Conservation (phyloP, 768 basidiomycete genomes). For the Rhizopogon salebrosus region DNA sequence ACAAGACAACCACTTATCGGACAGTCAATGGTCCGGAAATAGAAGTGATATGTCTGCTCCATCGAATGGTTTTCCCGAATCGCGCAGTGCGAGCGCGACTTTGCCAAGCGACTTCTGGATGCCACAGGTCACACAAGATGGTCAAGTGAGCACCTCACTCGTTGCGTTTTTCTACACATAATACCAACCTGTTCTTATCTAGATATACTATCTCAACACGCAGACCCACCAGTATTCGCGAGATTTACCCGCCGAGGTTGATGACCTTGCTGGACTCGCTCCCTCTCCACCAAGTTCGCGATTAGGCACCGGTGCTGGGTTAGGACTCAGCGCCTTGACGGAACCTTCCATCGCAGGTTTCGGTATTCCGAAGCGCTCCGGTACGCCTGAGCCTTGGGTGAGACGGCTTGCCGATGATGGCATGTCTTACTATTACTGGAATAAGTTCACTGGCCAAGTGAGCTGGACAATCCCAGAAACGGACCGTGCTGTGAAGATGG, state of each 20-base stretch:
- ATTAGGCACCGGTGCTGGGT: constrained; percentile 46
- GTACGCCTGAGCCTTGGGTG: constrained; percentile 80
- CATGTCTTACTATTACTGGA: constrained; percentile 72
- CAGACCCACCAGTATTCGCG: constrained; percentile 77
- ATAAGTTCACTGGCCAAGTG: constrained; percentile 61
- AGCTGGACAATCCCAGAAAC: constrained; percentile 66
- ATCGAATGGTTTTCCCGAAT: constrained; percentile 34
- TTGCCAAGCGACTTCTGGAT: constrained; percentile 83
- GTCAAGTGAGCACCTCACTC: constrained; percentile 58
- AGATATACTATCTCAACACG: constrained; percentile 97
- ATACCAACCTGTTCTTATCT: not conserved
- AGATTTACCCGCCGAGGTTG: constrained; percentile 75
- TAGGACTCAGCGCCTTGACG: constrained; percentile 36
- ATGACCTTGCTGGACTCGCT: constrained; percentile 58
- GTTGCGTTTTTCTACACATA: not conserved
- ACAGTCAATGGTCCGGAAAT: constrained; percentile 40
- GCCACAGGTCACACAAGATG: constrained; percentile 75
- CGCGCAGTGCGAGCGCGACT: constrained; percentile 26
- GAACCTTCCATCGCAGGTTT: constrained; percentile 47
- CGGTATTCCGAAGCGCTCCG: constrained; percentile 51
- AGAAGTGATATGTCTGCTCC: constrained; percentile 17
- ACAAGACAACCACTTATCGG: constrained; percentile 29
- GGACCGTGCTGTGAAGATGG: constrained; percentile 20
- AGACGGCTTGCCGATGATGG: constrained; percentile 79
- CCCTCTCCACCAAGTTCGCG: constrained; percentile 51